phyloP scores from a whole-genome alignment of 495 filamentous ascomycete species.

The Aspergillus olivimuriae region DNA sequence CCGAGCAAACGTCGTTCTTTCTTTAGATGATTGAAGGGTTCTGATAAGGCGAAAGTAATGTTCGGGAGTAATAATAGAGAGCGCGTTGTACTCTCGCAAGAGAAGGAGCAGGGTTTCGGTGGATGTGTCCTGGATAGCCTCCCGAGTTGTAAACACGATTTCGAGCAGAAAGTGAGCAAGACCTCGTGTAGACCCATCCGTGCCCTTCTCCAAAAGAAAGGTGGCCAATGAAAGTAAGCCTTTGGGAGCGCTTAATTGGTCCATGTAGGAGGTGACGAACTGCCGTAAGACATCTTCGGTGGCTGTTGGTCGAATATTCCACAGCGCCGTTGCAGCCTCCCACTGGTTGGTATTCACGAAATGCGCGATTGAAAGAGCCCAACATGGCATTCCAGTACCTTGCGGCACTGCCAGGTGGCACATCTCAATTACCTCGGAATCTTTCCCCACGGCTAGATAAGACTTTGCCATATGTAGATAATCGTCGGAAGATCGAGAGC shows the following conservation, averaged over 20 bases:
- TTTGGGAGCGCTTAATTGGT: constrained; percentile 7
- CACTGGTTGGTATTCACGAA: constrained; percentile 32
- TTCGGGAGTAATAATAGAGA: constrained; percentile 14
- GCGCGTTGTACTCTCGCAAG: constrained; percentile 15
- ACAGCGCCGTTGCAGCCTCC: constrained; percentile 16
- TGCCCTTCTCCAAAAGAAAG: constrained; percentile 5
- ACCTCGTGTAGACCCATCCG: constrained; percentile 1
- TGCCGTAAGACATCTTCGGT: constrained; percentile 11
- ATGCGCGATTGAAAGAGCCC: constrained; percentile 24
- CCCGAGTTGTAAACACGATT: constrained; percentile 13
- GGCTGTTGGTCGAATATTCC: constrained; percentile 7
- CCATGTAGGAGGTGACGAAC: constrained; percentile 4
- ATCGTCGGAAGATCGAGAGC: constrained; percentile 27
- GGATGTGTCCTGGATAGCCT: constrained; percentile 16
- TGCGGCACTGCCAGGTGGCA: constrained; percentile 26
- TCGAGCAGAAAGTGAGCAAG: constrained; percentile 20
- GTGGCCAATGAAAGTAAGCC: constrained; percentile 13
- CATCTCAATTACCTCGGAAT: constrained; percentile 16
- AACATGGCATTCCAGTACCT: constrained; percentile 15
- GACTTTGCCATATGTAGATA: constrained; percentile 31
- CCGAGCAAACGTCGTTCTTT: constrained; percentile 19
- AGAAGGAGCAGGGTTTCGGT: constrained; percentile 24
- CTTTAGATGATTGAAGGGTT: constrained; percentile 18
- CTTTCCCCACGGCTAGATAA: constrained; percentile 12
- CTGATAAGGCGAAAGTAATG: constrained; percentile 27